These are phyloP conservation scores for Cladobotryum protrusum DNA, from an alignment of 2,329 filamentous ascomycete genomes.

Conservation along the genomic window DNA sequence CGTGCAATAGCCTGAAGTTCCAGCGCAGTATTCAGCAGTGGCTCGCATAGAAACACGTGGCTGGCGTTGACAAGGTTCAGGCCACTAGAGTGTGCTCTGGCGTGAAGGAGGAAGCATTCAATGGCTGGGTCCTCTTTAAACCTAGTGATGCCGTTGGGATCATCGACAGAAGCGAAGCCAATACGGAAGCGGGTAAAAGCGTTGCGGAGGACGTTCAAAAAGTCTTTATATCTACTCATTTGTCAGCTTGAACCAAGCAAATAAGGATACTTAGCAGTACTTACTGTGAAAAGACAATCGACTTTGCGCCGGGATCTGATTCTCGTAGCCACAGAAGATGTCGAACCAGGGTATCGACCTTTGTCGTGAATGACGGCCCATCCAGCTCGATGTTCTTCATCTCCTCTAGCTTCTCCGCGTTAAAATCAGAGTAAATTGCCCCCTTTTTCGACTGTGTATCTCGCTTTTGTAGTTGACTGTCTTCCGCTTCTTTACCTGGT, in stretches of 20 bases:
- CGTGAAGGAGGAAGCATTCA: conserved; percentile 85
- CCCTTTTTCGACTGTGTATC: conserved; percentile 25
- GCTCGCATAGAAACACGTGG: conserved; percentile 92
- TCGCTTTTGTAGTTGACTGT: conserved; percentile 12
- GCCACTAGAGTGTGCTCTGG: conserved; percentile 79
- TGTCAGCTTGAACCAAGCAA: background rate
- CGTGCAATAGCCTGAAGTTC: conserved; percentile 93
- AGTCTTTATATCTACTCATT: conserved; percentile 57
- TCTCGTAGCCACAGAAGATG: conserved; percentile 82
- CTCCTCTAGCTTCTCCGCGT: conserved; percentile 61
- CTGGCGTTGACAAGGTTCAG: conserved; percentile 89
- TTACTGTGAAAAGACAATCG: conserved; percentile 85
- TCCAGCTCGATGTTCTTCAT: conserved; percentile 77
- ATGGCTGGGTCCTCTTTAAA: conserved; percentile 70
- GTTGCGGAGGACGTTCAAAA: conserved; percentile 64
- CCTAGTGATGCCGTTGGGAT: conserved; percentile 58
- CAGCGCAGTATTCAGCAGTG: conserved; percentile 84
- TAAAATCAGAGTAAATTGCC: conserved; percentile 73
- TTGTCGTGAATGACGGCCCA: conserved; percentile 73
- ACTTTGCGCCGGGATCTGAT: conserved; percentile 80
- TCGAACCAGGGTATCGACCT: conserved; percentile 75
- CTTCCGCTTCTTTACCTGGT: conserved; percentile 6
- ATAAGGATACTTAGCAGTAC: conserved; percentile 7
- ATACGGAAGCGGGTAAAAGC: conserved; percentile 71
- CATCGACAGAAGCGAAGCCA: conserved; percentile 64